Conservation (phyloP, 179 eudicot species). For the Monotropa hypopitys region DNA sequence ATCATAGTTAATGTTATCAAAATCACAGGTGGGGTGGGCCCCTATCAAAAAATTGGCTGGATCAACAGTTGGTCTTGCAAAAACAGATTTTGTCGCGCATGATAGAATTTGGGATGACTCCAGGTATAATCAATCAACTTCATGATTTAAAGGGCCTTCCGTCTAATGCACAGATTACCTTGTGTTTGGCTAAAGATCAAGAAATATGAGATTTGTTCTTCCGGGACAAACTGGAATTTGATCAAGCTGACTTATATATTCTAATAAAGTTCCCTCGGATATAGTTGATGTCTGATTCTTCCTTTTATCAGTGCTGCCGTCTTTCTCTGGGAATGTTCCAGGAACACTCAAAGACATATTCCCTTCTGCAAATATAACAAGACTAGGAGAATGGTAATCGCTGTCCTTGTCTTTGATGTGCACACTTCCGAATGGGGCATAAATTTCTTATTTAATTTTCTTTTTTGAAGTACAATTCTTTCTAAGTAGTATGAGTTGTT, state of each 20-base stretch:
- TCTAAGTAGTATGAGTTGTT: neutral
- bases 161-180: neutral
- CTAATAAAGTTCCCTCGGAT: neutral
- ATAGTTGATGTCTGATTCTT: slow-evolving; percentile 2
- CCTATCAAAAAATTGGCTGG: slow-evolving; percentile 76
- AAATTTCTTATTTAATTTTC: neutral
- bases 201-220: neutral
- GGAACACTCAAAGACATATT: slow-evolving; percentile 58
- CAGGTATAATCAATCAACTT: slow-evolving; percentile 39
- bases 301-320: slow-evolving; percentile 60
- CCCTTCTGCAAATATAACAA: slow-evolving; percentile 77
- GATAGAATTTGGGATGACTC: slow-evolving; percentile 93
- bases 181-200: neutral
- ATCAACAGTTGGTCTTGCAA: slow-evolving; percentile 72
- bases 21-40: slow-evolving; percentile 95
- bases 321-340: slow-evolving; percentile 97
- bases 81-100: slow-evolving; percentile 72
- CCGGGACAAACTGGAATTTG: neutral
- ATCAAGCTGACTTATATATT: neutral
- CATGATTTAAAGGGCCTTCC: neutral
- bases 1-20: slow-evolving; percentile 10
- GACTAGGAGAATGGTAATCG: slow-evolving; percentile 82
- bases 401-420: slow-evolving; percentile 1
- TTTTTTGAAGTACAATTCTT: slow-evolving; percentile 9
- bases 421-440: neutral